A percentile compares a stretch with the other conserved stretches of the same genome.
phyloP scores from a whole-genome alignment of 1,139 yeast genomes.

The Yamadazyma aaseri region DNA sequence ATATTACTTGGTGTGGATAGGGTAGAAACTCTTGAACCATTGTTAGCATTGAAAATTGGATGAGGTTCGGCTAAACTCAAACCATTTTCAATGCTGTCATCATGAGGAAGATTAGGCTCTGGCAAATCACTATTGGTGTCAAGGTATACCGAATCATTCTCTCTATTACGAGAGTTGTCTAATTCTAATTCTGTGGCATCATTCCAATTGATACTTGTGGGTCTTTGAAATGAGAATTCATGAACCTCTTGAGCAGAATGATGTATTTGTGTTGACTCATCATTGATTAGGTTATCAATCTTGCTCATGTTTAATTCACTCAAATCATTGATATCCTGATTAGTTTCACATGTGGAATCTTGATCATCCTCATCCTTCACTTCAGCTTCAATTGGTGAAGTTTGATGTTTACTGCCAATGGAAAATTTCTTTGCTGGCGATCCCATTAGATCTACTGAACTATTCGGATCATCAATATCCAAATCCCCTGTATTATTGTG shows the following conservation, averaged over 20 bases:
- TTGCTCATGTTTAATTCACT: constrained; percentile 40
- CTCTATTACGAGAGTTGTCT: constrained; percentile 5
- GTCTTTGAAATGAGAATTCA: constrained; percentile 40
- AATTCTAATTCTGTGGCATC: constrained; percentile 34
- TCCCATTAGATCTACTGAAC: constrained; percentile 13
- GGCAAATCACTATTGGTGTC: constrained; percentile 6
- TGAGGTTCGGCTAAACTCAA: constrained; percentile 16
- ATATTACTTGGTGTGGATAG: constrained; percentile 43
- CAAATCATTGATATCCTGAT: constrained; percentile 35
- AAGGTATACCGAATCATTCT: constrained; percentile 1
- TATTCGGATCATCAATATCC: constrained; percentile 16
- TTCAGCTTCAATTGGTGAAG: constrained; percentile 8
- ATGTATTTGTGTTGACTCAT: constrained; percentile 10
- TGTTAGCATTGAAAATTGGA: constrained; percentile 16
- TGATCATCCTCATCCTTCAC: constrained; percentile 8
- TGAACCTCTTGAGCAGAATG: constrained; percentile 11
- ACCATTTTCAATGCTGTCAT: constrained; percentile 3
- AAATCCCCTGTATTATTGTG: constrained; percentile 4
- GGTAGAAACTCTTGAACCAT: constrained; percentile 27
- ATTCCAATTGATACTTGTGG: constrained; percentile 46
- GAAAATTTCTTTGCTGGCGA: constrained; percentile 3
- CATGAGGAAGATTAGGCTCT: constrained; percentile 12
- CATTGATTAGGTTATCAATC: constrained; percentile 38
- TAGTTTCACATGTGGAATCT: constrained; percentile 13
- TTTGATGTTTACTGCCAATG: constrained; percentile 5